Evolutionary conservation across 176 grass and related monocot genomes (phyloP).

Genomic region (Pontederia crassipes): DNA sequence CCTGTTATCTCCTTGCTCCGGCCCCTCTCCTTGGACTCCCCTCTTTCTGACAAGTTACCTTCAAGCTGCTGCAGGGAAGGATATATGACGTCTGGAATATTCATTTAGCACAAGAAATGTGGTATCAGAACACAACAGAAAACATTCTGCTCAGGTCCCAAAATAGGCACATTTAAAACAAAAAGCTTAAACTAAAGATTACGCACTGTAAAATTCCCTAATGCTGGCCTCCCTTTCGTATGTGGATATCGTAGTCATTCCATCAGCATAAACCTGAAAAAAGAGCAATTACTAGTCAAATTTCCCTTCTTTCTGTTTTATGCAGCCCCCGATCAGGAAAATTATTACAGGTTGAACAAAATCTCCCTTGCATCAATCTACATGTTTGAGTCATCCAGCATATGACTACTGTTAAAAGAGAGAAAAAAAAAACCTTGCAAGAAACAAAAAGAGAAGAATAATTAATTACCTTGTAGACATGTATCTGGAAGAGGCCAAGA

Average conservation of each 20-base stretch:
- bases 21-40: constrained; percentile 27
- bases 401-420: neutral
- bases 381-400: neutral
- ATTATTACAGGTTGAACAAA: neutral
- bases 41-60: constrained; percentile 33
- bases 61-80: constrained; percentile 45
- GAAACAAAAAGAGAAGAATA: neutral
- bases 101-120: neutral
- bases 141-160: neutral
- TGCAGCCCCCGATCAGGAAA: too few species aligned
- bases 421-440: neutral
- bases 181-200: neutral
- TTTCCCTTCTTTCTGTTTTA: too few species aligned
- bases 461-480: constrained; percentile 35
- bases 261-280: constrained; percentile 38
- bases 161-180: neutral
- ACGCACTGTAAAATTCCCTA: constrained; percentile 40
- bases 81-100: constrained; percentile 39
- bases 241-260: constrained; percentile 20
- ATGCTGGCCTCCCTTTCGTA: constrained; percentile 49
- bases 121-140: neutral
- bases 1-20: constrained; percentile 27
- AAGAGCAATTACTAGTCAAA: neutral
- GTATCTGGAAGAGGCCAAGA: constrained; percentile 47
- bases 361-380: neutral